Evolutionary conservation across 495 filamentous ascomycete species (phyloP).

Genomic region (Lineolata rhizophorae): DNA sequence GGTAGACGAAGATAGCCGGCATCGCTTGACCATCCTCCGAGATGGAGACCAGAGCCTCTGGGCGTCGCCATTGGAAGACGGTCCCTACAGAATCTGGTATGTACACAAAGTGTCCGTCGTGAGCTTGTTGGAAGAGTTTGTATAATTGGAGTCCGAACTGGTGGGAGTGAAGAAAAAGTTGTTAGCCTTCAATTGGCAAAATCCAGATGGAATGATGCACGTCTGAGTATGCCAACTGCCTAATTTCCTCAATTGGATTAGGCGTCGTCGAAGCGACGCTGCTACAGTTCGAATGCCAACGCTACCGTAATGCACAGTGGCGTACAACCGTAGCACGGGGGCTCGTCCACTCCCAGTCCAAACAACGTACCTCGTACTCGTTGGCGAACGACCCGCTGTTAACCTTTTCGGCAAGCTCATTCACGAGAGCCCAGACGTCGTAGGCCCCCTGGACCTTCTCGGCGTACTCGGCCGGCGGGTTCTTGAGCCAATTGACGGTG

Average conservation of each 20-base stretch:
- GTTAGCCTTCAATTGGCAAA: background rate
- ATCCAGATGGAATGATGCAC: no score
- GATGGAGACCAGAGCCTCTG: conserved; percentile 13
- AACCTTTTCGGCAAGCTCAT: conserved; percentile 9
- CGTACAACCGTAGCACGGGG: background rate
- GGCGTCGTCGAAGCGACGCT: no score
- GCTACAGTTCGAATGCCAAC: no score
- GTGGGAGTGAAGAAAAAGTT: no score
- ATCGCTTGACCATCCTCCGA: conserved; percentile 14
- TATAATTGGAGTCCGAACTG: conserved; percentile 14
- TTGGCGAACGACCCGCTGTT: conserved; percentile 7
- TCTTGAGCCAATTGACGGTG: conserved; percentile 12
- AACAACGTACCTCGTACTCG: conserved; percentile 11
- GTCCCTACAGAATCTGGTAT: conserved; percentile 12
- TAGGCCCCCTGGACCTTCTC: conserved; percentile 13
- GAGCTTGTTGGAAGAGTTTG: conserved; percentile 12
- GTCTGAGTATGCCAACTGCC: no score
- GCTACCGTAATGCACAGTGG: no score
- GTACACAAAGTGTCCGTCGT: conserved; percentile 16
- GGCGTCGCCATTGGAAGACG: conserved; percentile 14
- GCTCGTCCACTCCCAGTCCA: no score
- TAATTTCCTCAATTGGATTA: no score
- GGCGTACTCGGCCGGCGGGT: conserved; percentile 15
- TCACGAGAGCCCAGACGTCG: conserved; percentile 12
- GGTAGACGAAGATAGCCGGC: conserved; percentile 13